Evolutionary conservation across 2,329 filamentous ascomycete genomes (phyloP).

Genomic region (Pestalotiopsis sp.): DNA sequence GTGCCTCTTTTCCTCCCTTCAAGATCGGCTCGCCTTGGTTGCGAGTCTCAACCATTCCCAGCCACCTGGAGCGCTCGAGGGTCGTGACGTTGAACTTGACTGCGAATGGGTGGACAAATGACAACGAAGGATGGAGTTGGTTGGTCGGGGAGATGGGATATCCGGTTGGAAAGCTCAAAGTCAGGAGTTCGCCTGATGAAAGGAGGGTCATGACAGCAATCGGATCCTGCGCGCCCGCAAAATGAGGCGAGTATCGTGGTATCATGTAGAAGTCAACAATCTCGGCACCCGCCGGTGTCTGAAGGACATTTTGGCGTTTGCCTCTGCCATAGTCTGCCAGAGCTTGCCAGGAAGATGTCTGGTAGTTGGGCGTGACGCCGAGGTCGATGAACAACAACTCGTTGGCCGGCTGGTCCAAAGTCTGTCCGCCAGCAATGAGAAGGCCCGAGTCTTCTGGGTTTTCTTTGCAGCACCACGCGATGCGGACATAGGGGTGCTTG

Average conservation of each 20-base stretch:
- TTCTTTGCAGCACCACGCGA: conserved; percentile 91
- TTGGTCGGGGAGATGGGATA: conserved; percentile 91
- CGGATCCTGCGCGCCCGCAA: conserved; percentile 85
- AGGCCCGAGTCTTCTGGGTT: conserved; percentile 94
- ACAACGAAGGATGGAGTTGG: conserved; percentile 84
- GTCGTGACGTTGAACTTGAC: conserved; percentile 72
- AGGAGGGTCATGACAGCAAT: conserved; percentile 81
- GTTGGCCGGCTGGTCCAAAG: conserved; percentile 67
- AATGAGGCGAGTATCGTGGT: conserved; percentile 82
- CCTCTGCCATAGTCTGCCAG: conserved; percentile 78
- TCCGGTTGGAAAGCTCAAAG: conserved; percentile 89
- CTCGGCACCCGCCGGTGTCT: conserved; percentile 76
- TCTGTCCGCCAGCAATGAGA: conserved; percentile 80
- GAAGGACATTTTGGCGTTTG: conserved; percentile 73
- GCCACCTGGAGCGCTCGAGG: conserved; percentile 80
- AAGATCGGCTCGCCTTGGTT: conserved; percentile 78
- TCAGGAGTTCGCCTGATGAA: conserved; percentile 85
- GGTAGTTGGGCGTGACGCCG: conserved; percentile 85
- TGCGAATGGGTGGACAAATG: conserved; percentile 89
- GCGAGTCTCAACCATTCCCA: conserved; percentile 86
- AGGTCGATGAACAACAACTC: conserved; percentile 89
- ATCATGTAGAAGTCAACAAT: conserved; percentile 82
- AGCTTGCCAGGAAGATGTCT: conserved; percentile 87
- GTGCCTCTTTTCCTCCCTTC: conserved; percentile 76
- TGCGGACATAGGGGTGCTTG: conserved; percentile 75